Evolutionary conservation across 163 green algal genomes (phyloP).

Genomic region (Scenedesmus sp.): DNA sequence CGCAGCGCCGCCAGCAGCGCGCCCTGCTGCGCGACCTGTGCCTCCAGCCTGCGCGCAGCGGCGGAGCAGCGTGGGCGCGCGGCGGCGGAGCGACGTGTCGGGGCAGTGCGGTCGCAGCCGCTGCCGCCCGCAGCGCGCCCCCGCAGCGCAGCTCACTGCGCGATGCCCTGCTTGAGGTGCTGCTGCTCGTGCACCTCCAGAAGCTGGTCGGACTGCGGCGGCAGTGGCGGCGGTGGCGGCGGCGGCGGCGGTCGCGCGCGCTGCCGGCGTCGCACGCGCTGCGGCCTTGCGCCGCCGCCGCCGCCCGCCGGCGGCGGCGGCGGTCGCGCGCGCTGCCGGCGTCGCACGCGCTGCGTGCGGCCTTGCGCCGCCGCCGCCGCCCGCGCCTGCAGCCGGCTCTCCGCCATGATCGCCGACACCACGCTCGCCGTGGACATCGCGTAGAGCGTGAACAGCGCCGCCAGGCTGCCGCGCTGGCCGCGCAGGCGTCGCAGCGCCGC

Average conservation of each 20-base stretch:
- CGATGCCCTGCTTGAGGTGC: constrained; percentile 15
- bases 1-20: constrained; percentile 7
- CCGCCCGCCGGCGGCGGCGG: too few relatives aligned
- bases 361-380: not conserved
- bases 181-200: constrained; percentile 24
- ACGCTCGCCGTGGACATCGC: constrained; percentile 27
- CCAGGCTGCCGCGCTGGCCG: not conserved
- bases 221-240: not conserved
- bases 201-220: constrained; percentile 20
- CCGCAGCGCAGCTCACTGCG: not conserved
- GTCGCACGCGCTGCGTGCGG: not conserved
- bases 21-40: constrained; percentile 16
- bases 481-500: not conserved
- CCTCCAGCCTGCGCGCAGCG: not conserved
- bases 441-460: constrained; percentile 30
- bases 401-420: not conserved
- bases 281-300: not conserved
- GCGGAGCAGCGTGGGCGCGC: not conserved
- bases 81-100: too few relatives aligned
- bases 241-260: not conserved
- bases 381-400: constrained; percentile 31
- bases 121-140: too few relatives aligned
- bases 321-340: too few relatives aligned
- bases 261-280: not conserved
- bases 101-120: too few relatives aligned